Evolutionary conservation across 2,329 filamentous ascomycete genomes (phyloP), one percentile per base, ranked within the genome.

Genomic region (Venturia asperata): DNA sequence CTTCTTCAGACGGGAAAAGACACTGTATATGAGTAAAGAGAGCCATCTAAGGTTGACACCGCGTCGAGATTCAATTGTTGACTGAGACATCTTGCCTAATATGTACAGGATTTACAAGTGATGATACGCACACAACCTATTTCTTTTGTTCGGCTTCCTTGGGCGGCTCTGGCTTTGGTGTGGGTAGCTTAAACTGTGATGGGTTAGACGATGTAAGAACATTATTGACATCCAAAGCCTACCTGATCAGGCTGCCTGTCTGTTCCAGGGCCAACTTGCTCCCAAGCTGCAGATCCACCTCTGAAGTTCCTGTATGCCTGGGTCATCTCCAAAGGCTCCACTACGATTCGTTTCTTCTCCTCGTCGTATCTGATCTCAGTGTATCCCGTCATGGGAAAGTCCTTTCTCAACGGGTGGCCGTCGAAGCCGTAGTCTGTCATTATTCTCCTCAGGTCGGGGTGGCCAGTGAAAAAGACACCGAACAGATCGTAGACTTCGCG

Each of bases 341-440:
- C 93, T 67, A 99, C 93, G 75, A 99, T 97, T 68, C 94, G 87
- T 87, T 99, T 99, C 90, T 97, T 99, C 84, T 99, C 95, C 80
- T 99, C 94, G 71, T 99, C 94, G 75, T 95, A 99, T 74, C 94
- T 85, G 70, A 99, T 89, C 81, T 99, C 95, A 42, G 94, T 99
- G 82, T 99, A 99, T 61, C 94, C 94, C 2, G 94, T 97, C 76
- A 99, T 80, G 27, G 94, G 94, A 81, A 99, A 99, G 76, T 99
- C 94, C 82, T 99, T 99, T 74, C 95, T 86, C 75, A 99, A 81
- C 52, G 94, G 94, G 80, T 99, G 94, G 64, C 94, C 94, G 77
- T 99, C 95, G 74, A 99, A 99, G 64, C 94, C 94, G 77, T 99
- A 99, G 77, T 99, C 94, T 70, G 94, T 99, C 93, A 99, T 95